Evolutionary conservation across 2,329 filamentous ascomycete species (phyloP).

Genomic region (Xylaria sp.): DNA sequence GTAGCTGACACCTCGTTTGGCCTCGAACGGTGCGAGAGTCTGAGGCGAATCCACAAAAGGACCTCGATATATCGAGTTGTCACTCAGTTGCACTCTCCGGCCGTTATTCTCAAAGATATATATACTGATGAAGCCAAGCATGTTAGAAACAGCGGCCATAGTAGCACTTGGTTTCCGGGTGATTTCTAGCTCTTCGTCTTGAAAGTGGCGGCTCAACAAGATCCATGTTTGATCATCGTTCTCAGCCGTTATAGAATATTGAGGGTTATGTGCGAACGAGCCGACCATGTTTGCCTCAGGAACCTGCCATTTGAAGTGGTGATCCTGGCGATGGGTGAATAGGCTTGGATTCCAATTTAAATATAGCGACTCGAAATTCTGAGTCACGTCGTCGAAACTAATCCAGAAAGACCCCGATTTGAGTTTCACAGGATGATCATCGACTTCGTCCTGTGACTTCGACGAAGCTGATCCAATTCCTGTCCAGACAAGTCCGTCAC

Average conservation of each 20-base stretch:
- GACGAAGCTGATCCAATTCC: conserved; percentile 57
- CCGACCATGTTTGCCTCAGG: conserved; percentile 59
- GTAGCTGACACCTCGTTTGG: conserved; percentile 56
- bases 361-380: conserved; percentile 95
- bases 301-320: conserved; percentile 87
- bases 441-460: conserved; percentile 29
- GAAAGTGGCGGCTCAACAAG: conserved; percentile 86
- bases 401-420: conserved; percentile 92
- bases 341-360: conserved; percentile 95
- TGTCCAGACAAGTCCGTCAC: conserved; percentile 80
- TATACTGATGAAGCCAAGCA: conserved; percentile 86
- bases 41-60: conserved; percentile 96
- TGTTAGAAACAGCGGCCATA: conserved; percentile 60
- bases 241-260: conserved; percentile 75
- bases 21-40: conserved; percentile 81
- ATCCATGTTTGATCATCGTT: conserved; percentile 79
- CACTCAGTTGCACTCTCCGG: conserved; percentile 77
- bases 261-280: conserved; percentile 73
- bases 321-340: conserved; percentile 84
- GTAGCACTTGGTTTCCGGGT: conserved; percentile 56
- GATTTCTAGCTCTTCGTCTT: conserved; percentile 71
- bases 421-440: conserved; percentile 48
- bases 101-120: conserved; percentile 81
- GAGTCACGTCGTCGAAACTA: conserved; percentile 83
- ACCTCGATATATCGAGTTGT: conserved; percentile 76